Evolutionary conservation across 106 monocot genomes (phyloP).

Genomic region (Triglochin maritima): DNA sequence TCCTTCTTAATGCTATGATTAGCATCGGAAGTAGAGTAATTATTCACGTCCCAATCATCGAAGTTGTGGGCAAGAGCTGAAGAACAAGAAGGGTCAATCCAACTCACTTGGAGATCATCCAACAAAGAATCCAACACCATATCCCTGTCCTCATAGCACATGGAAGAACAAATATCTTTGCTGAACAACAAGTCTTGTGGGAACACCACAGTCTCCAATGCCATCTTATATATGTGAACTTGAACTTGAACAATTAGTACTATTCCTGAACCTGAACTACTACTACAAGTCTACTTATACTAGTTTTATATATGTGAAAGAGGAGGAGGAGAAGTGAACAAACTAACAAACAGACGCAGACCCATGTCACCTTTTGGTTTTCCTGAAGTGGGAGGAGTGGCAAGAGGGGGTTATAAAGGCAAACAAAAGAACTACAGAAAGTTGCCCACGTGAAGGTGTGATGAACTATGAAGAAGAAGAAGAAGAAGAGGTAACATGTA

Average conservation of each 20-base stretch:
- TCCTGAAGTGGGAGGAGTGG: neutral
- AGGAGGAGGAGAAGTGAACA: neutral
- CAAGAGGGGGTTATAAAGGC: neutral
- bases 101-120: neutral
- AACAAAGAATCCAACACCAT: slow-evolving; percentile 3
- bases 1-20: neutral
- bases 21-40: neutral
- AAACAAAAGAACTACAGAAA: neutral
- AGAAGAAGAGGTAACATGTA: slow-evolving; percentile 6
- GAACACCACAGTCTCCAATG: slow-evolving; percentile 50
- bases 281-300: neutral
- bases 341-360: neutral
- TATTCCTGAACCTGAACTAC: too few relatives aligned
- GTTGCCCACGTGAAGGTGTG: slow-evolving; percentile 16
- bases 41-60: slow-evolving; percentile 26
- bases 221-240: slow-evolving; percentile 18
- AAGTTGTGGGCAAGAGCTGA: slow-evolving; percentile 1
- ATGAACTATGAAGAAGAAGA: neutral
- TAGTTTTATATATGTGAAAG: neutral
- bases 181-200: slow-evolving; percentile 32
- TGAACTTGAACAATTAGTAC: too few relatives aligned
- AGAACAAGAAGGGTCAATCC: slow-evolving; percentile 18
- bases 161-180: slow-evolving; percentile 10
- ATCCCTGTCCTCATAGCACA: slow-evolving; percentile 7
- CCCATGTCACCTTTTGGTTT: neutral